Percentiles rank a stretch among this genome's conserved stretches.
Conservation (phyloP, 2,329 filamentous ascomycete species). For the Plenodomus biglobosus region DNA sequence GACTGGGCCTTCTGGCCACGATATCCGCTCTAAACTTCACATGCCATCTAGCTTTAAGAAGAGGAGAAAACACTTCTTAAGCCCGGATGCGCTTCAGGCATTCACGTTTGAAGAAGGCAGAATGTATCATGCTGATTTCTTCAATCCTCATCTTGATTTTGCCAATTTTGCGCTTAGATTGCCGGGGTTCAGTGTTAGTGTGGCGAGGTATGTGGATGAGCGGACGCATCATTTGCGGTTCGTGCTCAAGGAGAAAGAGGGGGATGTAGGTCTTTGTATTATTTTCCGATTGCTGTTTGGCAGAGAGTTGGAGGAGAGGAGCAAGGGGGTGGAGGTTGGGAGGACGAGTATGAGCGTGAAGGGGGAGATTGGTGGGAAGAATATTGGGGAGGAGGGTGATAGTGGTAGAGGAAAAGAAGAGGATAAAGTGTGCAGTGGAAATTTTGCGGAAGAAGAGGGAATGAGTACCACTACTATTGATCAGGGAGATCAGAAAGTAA, state of each 20-base stretch:
- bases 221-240: constrained; percentile 52
- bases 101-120: constrained; percentile 50
- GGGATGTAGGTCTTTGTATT: constrained; percentile 49
- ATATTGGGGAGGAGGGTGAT: background rate
- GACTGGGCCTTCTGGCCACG: constrained; percentile 40
- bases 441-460: background rate
- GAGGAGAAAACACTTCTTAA: constrained; percentile 50
- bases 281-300: constrained; percentile 52
- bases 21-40: constrained; percentile 29
- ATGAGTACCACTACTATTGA: no score
- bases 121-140: constrained; percentile 51
- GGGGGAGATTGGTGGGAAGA: background rate
- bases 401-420: background rate
- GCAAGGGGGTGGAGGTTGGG: background rate
- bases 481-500: no score
- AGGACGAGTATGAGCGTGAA: no score
- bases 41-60: constrained; percentile 48
- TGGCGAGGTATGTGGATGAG: constrained; percentile 51
- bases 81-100: constrained; percentile 34
- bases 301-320: constrained; percentile 38
- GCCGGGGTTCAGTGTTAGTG: constrained; percentile 49
- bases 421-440: background rate
- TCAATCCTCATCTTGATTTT: constrained; percentile 54
- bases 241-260: constrained; percentile 48
- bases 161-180: constrained; percentile 49